These are phyloP conservation scores for Ramularia collo-cygni DNA, from an alignment of 2,329 filamentous ascomycete genomes.

Conservation along the genomic window DNA sequence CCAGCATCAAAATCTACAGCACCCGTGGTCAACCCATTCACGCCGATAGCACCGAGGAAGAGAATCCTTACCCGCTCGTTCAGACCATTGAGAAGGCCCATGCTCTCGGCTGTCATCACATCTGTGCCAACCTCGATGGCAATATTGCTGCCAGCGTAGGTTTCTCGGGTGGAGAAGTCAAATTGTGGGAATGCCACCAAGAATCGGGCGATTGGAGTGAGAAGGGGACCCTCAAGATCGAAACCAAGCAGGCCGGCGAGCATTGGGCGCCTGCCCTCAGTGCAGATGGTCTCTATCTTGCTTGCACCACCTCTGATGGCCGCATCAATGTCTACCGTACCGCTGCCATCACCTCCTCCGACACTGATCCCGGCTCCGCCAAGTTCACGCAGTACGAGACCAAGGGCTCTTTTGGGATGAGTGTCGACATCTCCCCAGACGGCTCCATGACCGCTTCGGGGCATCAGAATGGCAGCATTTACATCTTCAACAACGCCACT, in stretches of 20 bases:
- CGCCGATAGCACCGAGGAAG: slow-evolving; percentile 41
- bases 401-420: slow-evolving; percentile 84
- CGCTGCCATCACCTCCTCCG: slow-evolving; percentile 19
- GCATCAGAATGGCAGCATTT: slow-evolving; percentile 85
- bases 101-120: slow-evolving; percentile 83
- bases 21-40: slow-evolving; percentile 44
- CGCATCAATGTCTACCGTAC: slow-evolving; percentile 82
- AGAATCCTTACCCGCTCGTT: slow-evolving; percentile 58
- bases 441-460: slow-evolving; percentile 84
- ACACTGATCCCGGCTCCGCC: slow-evolving; percentile 36
- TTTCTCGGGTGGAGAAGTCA: slow-evolving; percentile 74
- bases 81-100: slow-evolving; percentile 78
- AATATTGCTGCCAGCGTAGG: slow-evolving; percentile 72
- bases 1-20: slow-evolving; percentile 72
- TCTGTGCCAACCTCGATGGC: slow-evolving; percentile 64
- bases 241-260: slow-evolving; percentile 56
- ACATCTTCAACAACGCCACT: slow-evolving; percentile 91
- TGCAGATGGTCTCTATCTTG: slow-evolving; percentile 74
- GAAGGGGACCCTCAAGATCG: slow-evolving; percentile 31
- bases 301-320: slow-evolving; percentile 82
- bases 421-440: slow-evolving; percentile 71
- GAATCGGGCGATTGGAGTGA: slow-evolving; percentile 45
- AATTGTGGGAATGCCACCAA: slow-evolving; percentile 62
- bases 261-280: slow-evolving; percentile 85
- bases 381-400: slow-evolving; percentile 84